Evolutionary conservation across 768 basidiomycete genomes (phyloP).

Genomic region (Antrodiella citrinella): DNA sequence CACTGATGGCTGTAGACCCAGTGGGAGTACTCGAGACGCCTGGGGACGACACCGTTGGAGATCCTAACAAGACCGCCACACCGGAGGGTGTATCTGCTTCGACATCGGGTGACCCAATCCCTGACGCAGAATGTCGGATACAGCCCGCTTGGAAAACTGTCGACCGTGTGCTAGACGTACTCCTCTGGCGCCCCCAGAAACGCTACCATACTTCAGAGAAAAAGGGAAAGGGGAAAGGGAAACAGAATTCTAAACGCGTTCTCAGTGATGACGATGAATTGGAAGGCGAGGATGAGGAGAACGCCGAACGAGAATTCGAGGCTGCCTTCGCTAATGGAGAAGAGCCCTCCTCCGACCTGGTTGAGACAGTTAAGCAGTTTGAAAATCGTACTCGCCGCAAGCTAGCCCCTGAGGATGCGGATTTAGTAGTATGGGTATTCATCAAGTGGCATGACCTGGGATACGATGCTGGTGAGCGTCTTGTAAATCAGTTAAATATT

Average conservation of each 20-base stretch:
- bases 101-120: slow-evolving; percentile 32
- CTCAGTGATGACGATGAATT: slow-evolving; percentile 14
- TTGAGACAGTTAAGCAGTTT: slow-evolving; percentile 60
- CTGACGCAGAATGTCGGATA: slow-evolving; percentile 68
- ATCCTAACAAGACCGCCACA: no score
- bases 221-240: slow-evolving; percentile 16
- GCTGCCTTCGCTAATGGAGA: slow-evolving; percentile 52
- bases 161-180: slow-evolving; percentile 85
- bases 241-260: slow-evolving; percentile 20
- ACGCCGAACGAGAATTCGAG: slow-evolving; percentile 24
- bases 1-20: slow-evolving; percentile 22
- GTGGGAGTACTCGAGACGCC: slow-evolving; percentile 26
- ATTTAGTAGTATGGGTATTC: slow-evolving; percentile 71
- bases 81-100: background rate
- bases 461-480: slow-evolving; percentile 82
- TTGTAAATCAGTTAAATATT: background rate
- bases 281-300: slow-evolving; percentile 18
- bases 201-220: slow-evolving; percentile 18
- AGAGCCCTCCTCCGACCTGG: slow-evolving; percentile 45
- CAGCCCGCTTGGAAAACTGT: slow-evolving; percentile 80
- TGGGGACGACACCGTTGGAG: slow-evolving; percentile 14
- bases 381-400: slow-evolving; percentile 33
- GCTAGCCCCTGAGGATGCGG: slow-evolving; percentile 42
- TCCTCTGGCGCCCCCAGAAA: slow-evolving; percentile 46
- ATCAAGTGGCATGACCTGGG: slow-evolving; percentile 91